Base-by-base conservation (phyloP, 2,329 filamentous ascomycete genomes). In the Colletotrichum brevisporum region DNA sequence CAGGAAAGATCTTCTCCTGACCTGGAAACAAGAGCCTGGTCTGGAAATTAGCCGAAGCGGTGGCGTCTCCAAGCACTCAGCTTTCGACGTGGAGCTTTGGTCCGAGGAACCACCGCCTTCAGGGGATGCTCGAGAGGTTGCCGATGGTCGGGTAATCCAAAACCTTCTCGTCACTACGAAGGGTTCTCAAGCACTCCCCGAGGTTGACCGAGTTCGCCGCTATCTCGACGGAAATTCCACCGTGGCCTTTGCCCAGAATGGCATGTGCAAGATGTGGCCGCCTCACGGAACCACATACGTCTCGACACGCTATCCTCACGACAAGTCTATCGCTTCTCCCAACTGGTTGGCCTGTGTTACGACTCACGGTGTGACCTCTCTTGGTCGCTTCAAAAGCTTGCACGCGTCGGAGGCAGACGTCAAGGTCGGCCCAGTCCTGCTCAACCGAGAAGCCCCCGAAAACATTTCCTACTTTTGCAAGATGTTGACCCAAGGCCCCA, bases 231-330 rank as follows among this genome's bases (percentile, higher is more conserved):
- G 82, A 3, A 79, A 85, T 4, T 93, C 91, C n/a, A 92, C 93
- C 0, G 88, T 98, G n/a, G 85, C 92, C 13, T 93, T 98, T 74
- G 82, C 94, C 26, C 95, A 98, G 74, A 97, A 97, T 74, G 95
- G 95, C 54, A 92, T 98, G 89, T 94, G 93, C 39, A 85, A 83
- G 72, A 77, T 88, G 16, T 89, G 87, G 87, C 86, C 86, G 26
- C 87, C 87, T 8, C 76, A 83, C 57, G 86, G 86, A 3, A 72
- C 74, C 4, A 67, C 76, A 1, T 89, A 88, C 74, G 77, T 78
- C 43, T 71, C 74, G 2, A 75, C 79, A 61, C 80, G 86, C 18
- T 88, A 83, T 63, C 72, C 76, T 2, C 56, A 64, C 16, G 75
- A 73, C 12, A 66, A 74, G 21, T 57, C 57, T n/a, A 18, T 31